These are phyloP conservation scores for Chlamydomonas sphaeroides DNA, from an alignment of 139 green algal genomes.

Conservation along the genomic window DNA sequence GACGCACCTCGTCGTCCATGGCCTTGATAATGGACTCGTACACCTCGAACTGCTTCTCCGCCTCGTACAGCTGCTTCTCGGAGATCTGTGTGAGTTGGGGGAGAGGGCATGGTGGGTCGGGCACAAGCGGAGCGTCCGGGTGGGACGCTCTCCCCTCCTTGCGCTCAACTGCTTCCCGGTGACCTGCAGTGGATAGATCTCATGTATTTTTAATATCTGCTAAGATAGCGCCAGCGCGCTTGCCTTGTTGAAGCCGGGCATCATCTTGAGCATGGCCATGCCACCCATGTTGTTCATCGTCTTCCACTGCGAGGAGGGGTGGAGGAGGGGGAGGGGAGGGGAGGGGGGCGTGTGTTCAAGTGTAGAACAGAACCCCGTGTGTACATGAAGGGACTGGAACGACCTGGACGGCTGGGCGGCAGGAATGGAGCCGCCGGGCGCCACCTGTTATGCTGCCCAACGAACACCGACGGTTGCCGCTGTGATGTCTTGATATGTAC, in stretches of 20 bases:
- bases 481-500: no score
- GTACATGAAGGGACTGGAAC: not conserved
- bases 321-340: not conserved
- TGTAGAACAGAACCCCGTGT: no score
- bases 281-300: constrained; percentile 94
- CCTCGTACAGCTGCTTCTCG: constrained; percentile 90
- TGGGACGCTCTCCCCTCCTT: no score
- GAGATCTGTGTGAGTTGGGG: constrained; percentile 58
- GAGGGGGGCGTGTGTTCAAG: not conserved
- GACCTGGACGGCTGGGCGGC: not conserved
- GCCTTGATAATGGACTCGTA: constrained; percentile 88
- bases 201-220: no score
- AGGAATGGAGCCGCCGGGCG: no score
- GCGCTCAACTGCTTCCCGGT: no score
- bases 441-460: no score
- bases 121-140: not conserved
- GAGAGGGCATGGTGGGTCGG: not conserved
- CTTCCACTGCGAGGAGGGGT: constrained; percentile 74
- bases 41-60: constrained; percentile 80
- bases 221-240: no score
- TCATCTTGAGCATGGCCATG: constrained; percentile 93
- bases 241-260: constrained; percentile 88
- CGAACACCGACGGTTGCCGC: no score
- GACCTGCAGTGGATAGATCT: no score
- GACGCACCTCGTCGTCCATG: constrained; percentile 81